A percentile compares a stretch with the other conserved stretches of the same genome.
Evolutionary conservation across 257 asterid species (phyloP).

Genomic region (Fraxinus cuspidata): DNA sequence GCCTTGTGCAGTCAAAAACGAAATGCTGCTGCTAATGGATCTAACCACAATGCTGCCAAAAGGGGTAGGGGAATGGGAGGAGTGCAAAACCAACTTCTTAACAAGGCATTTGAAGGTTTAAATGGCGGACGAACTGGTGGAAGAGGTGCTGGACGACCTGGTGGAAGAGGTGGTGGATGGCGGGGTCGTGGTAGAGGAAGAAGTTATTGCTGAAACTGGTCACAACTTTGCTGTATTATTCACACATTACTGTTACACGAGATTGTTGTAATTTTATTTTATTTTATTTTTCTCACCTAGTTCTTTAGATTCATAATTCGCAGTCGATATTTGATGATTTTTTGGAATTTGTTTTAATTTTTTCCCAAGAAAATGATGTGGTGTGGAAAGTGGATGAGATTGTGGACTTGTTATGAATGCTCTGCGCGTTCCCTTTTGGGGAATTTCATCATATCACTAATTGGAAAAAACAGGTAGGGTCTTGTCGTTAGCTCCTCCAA

Average conservation of each 20-base stretch:
- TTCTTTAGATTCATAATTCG: not conserved
- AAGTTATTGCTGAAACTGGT: conserved; percentile 38
- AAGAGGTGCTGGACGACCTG: conserved; percentile 42
- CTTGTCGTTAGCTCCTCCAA: conserved; percentile 49
- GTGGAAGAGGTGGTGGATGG: conserved; percentile 60
- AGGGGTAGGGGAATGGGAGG: conserved; percentile 59
- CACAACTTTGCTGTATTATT: not conserved
- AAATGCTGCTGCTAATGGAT: conserved; percentile 45
- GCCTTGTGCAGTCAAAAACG: conserved; percentile 65
- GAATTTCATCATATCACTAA: not conserved
- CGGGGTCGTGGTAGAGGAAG: conserved; percentile 61
- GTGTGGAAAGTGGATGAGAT: conserved; percentile 4
- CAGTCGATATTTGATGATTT: not conserved
- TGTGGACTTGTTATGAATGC: not conserved
- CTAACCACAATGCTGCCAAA: conserved; percentile 52
- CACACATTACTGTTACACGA: not conserved
- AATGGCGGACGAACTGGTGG: conserved; percentile 41
- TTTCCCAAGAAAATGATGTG: not conserved
- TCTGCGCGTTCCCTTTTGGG: not conserved
- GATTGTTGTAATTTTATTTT: not conserved
- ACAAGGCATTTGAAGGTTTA: conserved; percentile 75
- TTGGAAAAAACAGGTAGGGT: conserved; percentile 31
- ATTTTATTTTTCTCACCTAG: not conserved
- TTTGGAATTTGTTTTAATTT: not conserved
- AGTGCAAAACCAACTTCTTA: conserved; percentile 64